These are phyloP conservation scores for Exophiala lecanii-corni DNA, from an alignment of 2,329 filamentous ascomycete species.

Conservation along the genomic window DNA sequence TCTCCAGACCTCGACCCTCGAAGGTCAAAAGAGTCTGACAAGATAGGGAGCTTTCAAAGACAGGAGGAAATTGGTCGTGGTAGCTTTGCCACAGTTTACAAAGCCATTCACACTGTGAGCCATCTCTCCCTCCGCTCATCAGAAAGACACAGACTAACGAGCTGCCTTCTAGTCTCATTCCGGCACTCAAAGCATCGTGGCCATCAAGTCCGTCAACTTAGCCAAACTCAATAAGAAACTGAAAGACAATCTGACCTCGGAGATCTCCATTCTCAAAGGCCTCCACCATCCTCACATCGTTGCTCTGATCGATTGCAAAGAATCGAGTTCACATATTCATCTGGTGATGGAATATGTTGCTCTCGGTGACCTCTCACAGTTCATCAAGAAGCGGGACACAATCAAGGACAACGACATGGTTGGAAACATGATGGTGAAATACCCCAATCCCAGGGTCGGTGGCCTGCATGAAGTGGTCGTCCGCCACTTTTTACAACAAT, in stretches of 20 bases:
- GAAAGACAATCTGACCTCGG: conserved; percentile 89
- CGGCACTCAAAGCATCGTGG: conserved; percentile 60
- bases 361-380: conserved; percentile 86
- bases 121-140: neutral
- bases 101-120: conserved; percentile 77
- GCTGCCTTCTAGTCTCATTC: conserved; percentile 17
- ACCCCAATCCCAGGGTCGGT: conserved; percentile 74
- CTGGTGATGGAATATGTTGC: conserved; percentile 99
- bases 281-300: conserved; percentile 96
- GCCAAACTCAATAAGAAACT: conserved; percentile 90
- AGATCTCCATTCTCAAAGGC: conserved; percentile 92
- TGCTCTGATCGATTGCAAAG: conserved; percentile 88
- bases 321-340: conserved; percentile 83
- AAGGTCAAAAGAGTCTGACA: conserved; percentile 34
- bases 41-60: conserved; percentile 61
- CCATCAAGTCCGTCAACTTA: conserved; percentile 94
- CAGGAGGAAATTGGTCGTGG: conserved; percentile 92
- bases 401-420: conserved; percentile 75
- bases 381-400: conserved; percentile 90
- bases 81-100: conserved; percentile 94
- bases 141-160: conserved; percentile 13
- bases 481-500: conserved; percentile 92
- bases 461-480: conserved; percentile 97
- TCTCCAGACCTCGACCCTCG: conserved; percentile 37
- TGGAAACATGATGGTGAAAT: conserved; percentile 86